These are phyloP conservation scores for Phytophthora hibernalis DNA, from an alignment of 352 stramenopile species.

Conservation along the genomic window DNA sequence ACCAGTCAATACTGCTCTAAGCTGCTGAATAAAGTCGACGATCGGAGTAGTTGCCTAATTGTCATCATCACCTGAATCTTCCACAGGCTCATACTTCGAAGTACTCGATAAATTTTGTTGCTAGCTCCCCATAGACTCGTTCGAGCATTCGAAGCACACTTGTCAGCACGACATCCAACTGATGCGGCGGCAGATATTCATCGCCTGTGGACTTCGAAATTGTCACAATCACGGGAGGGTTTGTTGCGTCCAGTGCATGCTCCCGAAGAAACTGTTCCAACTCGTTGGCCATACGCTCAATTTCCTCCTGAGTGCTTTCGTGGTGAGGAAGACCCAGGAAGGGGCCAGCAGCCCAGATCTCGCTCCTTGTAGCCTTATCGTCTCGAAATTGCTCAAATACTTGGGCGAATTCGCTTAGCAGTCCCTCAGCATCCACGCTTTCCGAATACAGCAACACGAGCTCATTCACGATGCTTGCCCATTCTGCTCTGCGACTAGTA, in stretches of 20 bases:
- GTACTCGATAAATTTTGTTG: slow-evolving; percentile 55
- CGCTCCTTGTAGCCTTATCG: slow-evolving; percentile 26
- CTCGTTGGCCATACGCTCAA: slow-evolving; percentile 47
- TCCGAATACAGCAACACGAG: slow-evolving; percentile 43
- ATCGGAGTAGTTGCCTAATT: slow-evolving; percentile 4
- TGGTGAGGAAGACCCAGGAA: slow-evolving; percentile 79
- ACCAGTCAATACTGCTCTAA: slow-evolving; percentile 60
- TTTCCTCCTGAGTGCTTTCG: slow-evolving; percentile 61
- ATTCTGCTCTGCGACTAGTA: slow-evolving; percentile 15
- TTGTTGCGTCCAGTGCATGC: slow-evolving; percentile 19
- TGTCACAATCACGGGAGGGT: slow-evolving; percentile 75
- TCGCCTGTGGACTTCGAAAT: slow-evolving; percentile 85
- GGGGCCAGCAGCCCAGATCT: slow-evolving; percentile 57
- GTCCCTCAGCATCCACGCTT: slow-evolving; percentile 8
- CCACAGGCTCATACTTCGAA: slow-evolving; percentile 56
- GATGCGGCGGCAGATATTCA: slow-evolving; percentile 71
- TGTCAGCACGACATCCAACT: slow-evolving; percentile 56
- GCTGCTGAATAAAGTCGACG: neutral
- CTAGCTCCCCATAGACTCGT: slow-evolving; percentile 38
- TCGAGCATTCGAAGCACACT: slow-evolving; percentile 60
- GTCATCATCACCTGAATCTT: slow-evolving; percentile 14
- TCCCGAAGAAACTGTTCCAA: slow-evolving; percentile 46
- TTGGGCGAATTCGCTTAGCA: slow-evolving; percentile 35
- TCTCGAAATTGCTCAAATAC: slow-evolving; percentile 31
- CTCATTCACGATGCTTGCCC: slow-evolving; percentile 16